These are phyloP conservation scores for Silybum marianum DNA, from an alignment of 129 eudicot species.

Conservation along the genomic window DNA sequence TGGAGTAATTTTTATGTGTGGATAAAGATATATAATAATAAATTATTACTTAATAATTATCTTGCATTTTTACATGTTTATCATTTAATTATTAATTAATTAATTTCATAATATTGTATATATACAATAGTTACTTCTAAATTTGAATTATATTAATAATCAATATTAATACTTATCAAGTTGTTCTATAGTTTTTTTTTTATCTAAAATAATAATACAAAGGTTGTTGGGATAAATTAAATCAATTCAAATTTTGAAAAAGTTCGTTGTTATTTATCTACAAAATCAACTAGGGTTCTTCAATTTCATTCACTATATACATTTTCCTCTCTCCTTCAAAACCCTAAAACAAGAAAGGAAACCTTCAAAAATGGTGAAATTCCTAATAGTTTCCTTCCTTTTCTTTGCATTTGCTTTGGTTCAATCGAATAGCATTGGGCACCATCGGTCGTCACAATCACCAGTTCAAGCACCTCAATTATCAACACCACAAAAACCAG, in stretches of 20 bases:
- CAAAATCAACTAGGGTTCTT: neutral
- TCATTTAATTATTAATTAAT: too few species aligned
- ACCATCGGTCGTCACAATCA: neutral
- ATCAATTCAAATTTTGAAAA: neutral
- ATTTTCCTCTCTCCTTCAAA: neutral
- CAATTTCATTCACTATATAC: neutral
- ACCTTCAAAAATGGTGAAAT: neutral
- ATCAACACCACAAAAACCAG: neutral
- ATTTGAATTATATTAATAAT: too few species aligned
- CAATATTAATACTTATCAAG: too few species aligned
- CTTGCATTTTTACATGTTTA: too few species aligned
- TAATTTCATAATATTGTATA: too few species aligned
- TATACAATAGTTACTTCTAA: too few species aligned
- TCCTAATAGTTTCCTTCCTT: neutral
- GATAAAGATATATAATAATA: too few species aligned
- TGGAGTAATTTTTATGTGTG: neutral
- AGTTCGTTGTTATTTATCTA: neutral
- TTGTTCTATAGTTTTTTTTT: too few species aligned
- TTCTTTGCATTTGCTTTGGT: neutral
- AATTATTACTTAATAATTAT: too few species aligned
- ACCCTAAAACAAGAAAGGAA: neutral
- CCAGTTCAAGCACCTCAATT: neutral
- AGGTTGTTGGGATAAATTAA: neutral
- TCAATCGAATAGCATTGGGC: neutral
- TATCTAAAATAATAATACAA: too few species aligned